These are phyloP conservation scores for Dryas octopetala DNA, from an alignment of 306 rosid species.

Conservation along the genomic window DNA sequence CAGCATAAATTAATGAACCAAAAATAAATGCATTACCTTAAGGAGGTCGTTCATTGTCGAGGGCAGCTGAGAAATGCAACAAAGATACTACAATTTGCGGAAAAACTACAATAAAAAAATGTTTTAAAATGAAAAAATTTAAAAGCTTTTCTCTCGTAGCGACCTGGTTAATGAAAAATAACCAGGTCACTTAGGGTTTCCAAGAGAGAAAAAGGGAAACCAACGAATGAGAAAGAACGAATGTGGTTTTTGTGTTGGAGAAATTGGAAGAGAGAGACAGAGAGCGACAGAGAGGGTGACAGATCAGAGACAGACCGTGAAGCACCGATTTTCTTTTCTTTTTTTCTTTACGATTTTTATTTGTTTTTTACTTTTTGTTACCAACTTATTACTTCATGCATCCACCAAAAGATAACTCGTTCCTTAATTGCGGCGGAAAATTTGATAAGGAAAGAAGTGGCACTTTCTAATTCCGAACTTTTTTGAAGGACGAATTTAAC, in stretches of 20 bases:
- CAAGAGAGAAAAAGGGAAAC: conserved; percentile 4
- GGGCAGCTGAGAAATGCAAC: conserved; percentile 30
- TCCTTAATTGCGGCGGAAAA: no score
- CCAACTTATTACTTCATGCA: neutral
- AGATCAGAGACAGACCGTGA: conserved; percentile 34
- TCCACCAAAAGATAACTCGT: no score
- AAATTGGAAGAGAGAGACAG: neutral
- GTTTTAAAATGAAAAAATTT: neutral
- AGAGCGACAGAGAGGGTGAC: conserved; percentile 5
- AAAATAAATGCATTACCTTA: conserved; percentile 43
- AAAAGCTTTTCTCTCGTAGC: neutral
- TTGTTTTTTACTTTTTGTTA: neutral
- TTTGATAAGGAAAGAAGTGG: neutral
- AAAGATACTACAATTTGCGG: conserved; percentile 7
- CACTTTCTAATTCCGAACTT: neutral
- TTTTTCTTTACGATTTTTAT: neutral
- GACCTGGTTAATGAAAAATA: conserved; percentile 47
- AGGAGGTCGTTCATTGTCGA: conserved; percentile 88
- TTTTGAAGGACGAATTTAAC: neutral
- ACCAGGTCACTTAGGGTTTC: conserved; percentile 46
- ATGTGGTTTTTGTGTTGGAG: conserved; percentile 8
- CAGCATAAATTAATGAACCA: conserved; percentile 10
- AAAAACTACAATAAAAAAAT: neutral
- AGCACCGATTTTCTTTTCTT: conserved; percentile 6
- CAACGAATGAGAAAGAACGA: neutral